phyloP scores from a whole-genome alignment of 495 filamentous ascomycete genomes.

The Podospora anserina region DNA sequence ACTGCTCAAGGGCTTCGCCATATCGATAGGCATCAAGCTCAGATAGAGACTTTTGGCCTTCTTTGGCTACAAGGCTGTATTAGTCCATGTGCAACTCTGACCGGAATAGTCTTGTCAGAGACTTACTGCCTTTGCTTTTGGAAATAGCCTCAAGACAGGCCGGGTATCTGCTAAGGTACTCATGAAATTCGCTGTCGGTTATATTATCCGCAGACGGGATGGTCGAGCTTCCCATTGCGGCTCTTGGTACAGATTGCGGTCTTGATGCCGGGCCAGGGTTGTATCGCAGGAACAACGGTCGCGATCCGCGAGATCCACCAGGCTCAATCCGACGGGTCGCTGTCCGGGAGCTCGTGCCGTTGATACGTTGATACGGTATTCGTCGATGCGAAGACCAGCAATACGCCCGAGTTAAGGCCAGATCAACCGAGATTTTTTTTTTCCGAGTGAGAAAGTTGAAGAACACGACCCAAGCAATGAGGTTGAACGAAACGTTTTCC shows the following conservation, averaged over 20 bases:
- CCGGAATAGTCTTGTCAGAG: slow-evolving; percentile 6
- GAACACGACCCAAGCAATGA: background rate
- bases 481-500: background rate
- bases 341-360: slow-evolving; percentile 27
- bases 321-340: slow-evolving; percentile 18
- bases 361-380: slow-evolving; percentile 17
- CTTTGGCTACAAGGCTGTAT: slow-evolving; percentile 32
- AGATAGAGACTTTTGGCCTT: slow-evolving; percentile 43
- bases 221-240: slow-evolving; percentile 30
- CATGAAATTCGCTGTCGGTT: slow-evolving; percentile 34
- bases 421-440: slow-evolving; percentile 6
- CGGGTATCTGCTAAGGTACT: slow-evolving; percentile 35
- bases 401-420: slow-evolving; percentile 2
- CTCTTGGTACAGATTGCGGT: slow-evolving; percentile 13
- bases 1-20: slow-evolving; percentile 38
- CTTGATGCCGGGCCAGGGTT: slow-evolving; percentile 22
- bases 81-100: background rate
- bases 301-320: slow-evolving; percentile 7
- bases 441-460: background rate
- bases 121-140: slow-evolving; percentile 39
- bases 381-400: background rate
- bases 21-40: slow-evolving; percentile 51
- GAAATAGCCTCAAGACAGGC: slow-evolving; percentile 42
- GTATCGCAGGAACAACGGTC: slow-evolving; percentile 20
- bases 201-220: slow-evolving; percentile 35